Base-by-base conservation (phyloP, 495 filamentous ascomycete genomes). In the Tuber umbilicatum region DNA sequence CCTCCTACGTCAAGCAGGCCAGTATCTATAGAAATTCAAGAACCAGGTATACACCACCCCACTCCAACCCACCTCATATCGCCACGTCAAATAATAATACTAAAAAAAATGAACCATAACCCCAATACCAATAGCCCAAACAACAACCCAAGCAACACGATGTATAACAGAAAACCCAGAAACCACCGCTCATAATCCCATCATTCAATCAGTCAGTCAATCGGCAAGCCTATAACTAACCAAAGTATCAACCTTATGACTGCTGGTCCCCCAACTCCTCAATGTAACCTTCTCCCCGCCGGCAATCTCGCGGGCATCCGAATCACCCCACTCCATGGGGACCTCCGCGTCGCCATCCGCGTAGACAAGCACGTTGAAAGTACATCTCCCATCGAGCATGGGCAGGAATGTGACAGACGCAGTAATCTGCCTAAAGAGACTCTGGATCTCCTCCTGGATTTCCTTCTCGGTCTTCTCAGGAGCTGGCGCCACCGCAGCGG, bases 341-440 rank as follows among this genome's bases (percentile, higher is more conserved):
- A 99, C 95, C 38, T 99, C 95, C 37, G 92, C 94, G 83, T 97
- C 93, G 12, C 93, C 95, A 81, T 98, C 95, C 50, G 95, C 96
- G 82, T 99, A 99, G 5, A 99, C 95, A 38, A 99, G 87, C 35
- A 99, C 94, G 83, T 99, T 99, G 87, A 99, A 99, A 19, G 96
- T 97, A 87, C 94, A 99, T 80, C 94, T 90, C 41, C 93, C 93
- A 68, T 91, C 90, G 5, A 99, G 88, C 84, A 97, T 93, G 0
- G 95, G 95, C 6, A 99, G 87, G 83, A 99, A 98, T 5, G 95
- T 97, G 27, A 99, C 95, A 0, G 93, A 97, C 5, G 96, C 95
- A 0, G 95, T 99, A 83, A 99, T 97, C 83, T 99, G 95, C 16
- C 95, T 91, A 85, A 98, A 99, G 69, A 99, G 92, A 21, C 93